A percentile compares a stretch with the other conserved stretches of the same genome.
phyloP scores from a whole-genome alignment of 2,329 filamentous ascomycete genomes.

The Aureobasidium vineae region DNA sequence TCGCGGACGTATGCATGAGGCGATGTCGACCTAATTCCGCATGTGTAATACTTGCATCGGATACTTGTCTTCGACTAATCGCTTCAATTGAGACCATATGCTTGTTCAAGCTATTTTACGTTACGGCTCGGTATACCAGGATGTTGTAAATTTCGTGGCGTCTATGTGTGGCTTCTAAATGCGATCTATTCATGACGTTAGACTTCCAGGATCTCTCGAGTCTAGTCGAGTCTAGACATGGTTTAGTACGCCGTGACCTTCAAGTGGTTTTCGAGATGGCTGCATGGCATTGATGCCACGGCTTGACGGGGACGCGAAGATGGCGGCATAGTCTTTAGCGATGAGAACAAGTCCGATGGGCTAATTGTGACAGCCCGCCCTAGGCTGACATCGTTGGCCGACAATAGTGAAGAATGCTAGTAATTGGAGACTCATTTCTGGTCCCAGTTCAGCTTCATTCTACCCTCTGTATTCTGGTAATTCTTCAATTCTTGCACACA shows the following conservation, averaged over 20 bases:
- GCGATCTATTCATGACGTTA: not conserved
- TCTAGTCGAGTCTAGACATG: not conserved
- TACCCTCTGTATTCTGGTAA: conserved; percentile 72
- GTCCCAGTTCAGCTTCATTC: conserved; percentile 81
- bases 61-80: not conserved
- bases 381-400: not conserved
- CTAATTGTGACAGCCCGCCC: not conserved
- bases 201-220: not conserved
- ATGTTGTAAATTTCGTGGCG: conserved; percentile 2
- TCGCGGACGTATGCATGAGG: not conserved
- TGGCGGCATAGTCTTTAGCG: not conserved
- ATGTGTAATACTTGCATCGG: not conserved
- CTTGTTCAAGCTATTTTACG: not conserved
- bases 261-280: not conserved
- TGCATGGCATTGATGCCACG: not conserved
- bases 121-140: not conserved
- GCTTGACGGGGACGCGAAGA: not conserved
- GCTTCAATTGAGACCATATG: not conserved
- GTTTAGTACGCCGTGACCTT: not conserved
- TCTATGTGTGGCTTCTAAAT: conserved; percentile 5
- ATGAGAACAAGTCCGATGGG: not conserved
- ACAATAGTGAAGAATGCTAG: not conserved
- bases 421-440: conserved; percentile 44
- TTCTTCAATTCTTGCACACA: conserved; percentile 67
- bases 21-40: not conserved